phyloP scores from a whole-genome alignment of 768 basidiomycete genomes.

The Cantharellus anzutake region DNA sequence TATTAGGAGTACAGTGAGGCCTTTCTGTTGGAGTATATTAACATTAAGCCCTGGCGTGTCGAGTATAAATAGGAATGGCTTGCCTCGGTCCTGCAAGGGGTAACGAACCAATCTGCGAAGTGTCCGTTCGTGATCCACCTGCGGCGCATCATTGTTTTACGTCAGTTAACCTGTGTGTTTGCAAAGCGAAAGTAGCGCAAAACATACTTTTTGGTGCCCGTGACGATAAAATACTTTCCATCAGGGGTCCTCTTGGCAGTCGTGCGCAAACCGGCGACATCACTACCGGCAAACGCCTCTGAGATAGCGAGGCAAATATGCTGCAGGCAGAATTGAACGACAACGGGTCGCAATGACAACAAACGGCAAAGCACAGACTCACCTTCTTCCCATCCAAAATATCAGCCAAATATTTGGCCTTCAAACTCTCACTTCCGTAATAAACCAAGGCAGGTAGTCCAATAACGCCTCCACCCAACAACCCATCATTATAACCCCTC shows the following conservation, averaged over 20 bases:
- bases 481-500: conserved; percentile 58
- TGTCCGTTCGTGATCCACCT: conserved; percentile 84
- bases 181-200: neutral
- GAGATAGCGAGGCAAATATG: conserved; percentile 76
- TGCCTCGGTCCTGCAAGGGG: conserved; percentile 36
- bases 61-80: neutral
- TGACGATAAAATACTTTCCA: conserved; percentile 60
- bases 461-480: conserved; percentile 34
- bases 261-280: conserved; percentile 59
- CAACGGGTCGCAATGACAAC: neutral
- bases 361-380: neutral
- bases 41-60: neutral
- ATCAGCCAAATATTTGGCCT: conserved; percentile 26
- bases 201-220: conserved; percentile 58
- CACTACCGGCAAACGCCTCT: conserved; percentile 75
- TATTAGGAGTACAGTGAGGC: conserved; percentile 72
- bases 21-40: conserved; percentile 20
- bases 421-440: conserved; percentile 44
- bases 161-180: neutral
- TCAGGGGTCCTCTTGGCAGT: conserved; percentile 63
- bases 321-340: conserved; percentile 8
- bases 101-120: conserved; percentile 37
- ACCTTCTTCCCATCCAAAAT: conserved; percentile 55
- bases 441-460: conserved; percentile 73
- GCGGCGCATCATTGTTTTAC: conserved; percentile 7